Percentiles rank a stretch among this genome's conserved stretches.
Conservation (phyloP, 2,329 filamentous ascomycete genomes). For the Trichocomaceae sp. region DNA sequence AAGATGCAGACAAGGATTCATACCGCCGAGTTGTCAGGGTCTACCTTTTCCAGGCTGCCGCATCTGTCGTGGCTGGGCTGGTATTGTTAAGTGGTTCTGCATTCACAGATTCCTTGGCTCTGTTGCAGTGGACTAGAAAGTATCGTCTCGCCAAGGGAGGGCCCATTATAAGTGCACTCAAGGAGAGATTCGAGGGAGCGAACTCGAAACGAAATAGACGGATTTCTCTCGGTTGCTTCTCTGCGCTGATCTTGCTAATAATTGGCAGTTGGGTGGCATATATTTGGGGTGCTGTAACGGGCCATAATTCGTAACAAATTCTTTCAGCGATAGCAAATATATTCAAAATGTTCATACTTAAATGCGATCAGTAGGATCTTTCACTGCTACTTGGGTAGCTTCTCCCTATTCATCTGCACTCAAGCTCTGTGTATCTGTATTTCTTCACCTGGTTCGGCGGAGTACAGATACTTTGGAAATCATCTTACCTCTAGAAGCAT, state of each 20-base stretch:
- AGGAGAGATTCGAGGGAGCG: conserved; percentile 36
- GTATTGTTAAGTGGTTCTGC: conserved; percentile 36
- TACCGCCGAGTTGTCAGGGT: conserved; percentile 52
- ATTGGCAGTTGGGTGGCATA: conserved; percentile 48
- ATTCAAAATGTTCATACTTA: too few species aligned
- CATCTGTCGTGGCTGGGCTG: conserved; percentile 42
- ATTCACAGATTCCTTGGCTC: conserved; percentile 39
- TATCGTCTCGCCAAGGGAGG: conserved; percentile 43
- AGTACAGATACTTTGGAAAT: not conserved
- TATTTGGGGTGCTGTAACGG: conserved; percentile 55
- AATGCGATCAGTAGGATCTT: too few species aligned
- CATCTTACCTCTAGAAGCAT: not conserved
- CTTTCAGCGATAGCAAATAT: too few species aligned
- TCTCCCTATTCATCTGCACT: conserved; percentile 2
- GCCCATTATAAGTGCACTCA: conserved; percentile 39
- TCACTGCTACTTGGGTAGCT: too few species aligned
- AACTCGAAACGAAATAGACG: conserved; percentile 33
- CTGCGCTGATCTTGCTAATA: conserved; percentile 40
- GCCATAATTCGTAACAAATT: conserved; percentile 36
- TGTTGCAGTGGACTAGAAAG: conserved; percentile 55
- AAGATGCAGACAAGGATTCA: conserved; percentile 51
- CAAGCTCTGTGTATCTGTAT: too few species aligned
- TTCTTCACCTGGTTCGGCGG: too few species aligned
- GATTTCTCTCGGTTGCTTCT: conserved; percentile 42
- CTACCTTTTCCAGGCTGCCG: conserved; percentile 49